Conservation (phyloP, 192 early-diverging fungal species). For the Neocallimastix lanati region DNA sequence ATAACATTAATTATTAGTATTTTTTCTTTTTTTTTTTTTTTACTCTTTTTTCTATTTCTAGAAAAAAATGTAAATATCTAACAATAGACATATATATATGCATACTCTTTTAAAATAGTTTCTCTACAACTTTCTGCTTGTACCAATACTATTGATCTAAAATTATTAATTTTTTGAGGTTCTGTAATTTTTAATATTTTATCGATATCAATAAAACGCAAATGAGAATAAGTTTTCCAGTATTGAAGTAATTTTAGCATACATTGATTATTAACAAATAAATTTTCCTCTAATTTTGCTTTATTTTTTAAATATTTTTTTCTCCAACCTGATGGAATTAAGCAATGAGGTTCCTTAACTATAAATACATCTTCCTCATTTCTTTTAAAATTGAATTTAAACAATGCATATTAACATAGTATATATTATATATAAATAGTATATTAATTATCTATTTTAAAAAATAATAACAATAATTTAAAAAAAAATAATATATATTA, state of each 20-base stretch:
- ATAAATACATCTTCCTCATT: slow-evolving; percentile 2
- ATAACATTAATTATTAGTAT: too few species aligned
- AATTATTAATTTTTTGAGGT: slow-evolving; percentile 22
- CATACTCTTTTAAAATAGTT: slow-evolving; percentile 23
- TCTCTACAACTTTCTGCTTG: slow-evolving; percentile 37
- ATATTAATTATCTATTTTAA: too few species aligned
- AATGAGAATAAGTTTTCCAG: slow-evolving; percentile 15
- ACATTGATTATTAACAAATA: slow-evolving; percentile 20
- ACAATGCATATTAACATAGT: too few species aligned
- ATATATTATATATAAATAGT: too few species aligned
- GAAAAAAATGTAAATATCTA: too few species aligned
- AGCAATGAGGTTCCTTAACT: neutral
- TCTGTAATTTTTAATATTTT: slow-evolving; percentile 21
- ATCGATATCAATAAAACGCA: slow-evolving; percentile 20
- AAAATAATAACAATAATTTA: too few species aligned
- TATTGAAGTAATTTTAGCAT: slow-evolving; percentile 17
- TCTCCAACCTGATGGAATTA: slow-evolving; percentile 26
- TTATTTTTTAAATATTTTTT: slow-evolving; percentile 19
- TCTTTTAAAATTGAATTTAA: slow-evolving; percentile 17
- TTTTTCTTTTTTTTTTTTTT: too few species aligned
- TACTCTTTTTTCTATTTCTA: too few species aligned
- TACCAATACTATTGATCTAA: slow-evolving; percentile 26
- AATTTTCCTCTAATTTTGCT: slow-evolving; percentile 16
- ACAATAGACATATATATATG: too few species aligned
- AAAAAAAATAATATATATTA: too few species aligned